Base-by-base conservation (phyloP, 768 basidiomycete species). In the Hydnomerulius pinastri region DNA sequence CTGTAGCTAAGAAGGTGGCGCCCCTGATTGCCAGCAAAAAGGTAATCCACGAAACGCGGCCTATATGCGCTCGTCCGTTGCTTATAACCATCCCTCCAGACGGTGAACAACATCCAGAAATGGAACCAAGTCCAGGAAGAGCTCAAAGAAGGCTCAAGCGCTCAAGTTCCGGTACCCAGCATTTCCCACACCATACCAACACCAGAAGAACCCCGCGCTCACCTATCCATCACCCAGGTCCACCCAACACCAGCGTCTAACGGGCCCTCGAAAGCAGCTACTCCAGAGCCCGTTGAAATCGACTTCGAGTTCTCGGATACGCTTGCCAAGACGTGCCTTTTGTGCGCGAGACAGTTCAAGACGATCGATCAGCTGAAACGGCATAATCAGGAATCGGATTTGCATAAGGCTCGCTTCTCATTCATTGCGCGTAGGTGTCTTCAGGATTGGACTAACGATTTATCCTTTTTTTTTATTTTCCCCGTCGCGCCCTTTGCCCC, bases 41-140 rank as follows among this genome's bases (percentile, higher is more conserved):
- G 85, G 92, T 87, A 59, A 30, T 69, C 55, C 52, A 24, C 3
- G 1, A 41, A 9, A 2, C 30, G 4, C 2, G 20, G 13, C 39
- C 28, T 23, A 32, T 24, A 10, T 43, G 6, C 38, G 17, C 12
- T 41, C 25, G 13, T 15, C 18, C 8, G 17, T 20, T 7, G 15
- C 41, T n/a, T 43, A 27, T n/a, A 60, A 37, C 55, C 45, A 23
- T 51, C 13, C 41, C 7, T 45, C 35, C 64, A 97, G 92, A 90
- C 85, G 38, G 89, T 81, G 42, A 89, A 81, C 67, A 93, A 94
- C 61, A 98, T 99, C 64, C 86, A 80, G 61, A 98, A 98, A 66
- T 99, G 96, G 97, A 98, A 95, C 65, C 87, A 87, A 73, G 91
- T 95, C 9, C 92, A 96, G 70, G 87, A 87, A 70, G 95, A 93